phyloP scores from a whole-genome alignment of 2,329 filamentous ascomycete genomes.

The Cephalotrichum gorgonifer region DNA sequence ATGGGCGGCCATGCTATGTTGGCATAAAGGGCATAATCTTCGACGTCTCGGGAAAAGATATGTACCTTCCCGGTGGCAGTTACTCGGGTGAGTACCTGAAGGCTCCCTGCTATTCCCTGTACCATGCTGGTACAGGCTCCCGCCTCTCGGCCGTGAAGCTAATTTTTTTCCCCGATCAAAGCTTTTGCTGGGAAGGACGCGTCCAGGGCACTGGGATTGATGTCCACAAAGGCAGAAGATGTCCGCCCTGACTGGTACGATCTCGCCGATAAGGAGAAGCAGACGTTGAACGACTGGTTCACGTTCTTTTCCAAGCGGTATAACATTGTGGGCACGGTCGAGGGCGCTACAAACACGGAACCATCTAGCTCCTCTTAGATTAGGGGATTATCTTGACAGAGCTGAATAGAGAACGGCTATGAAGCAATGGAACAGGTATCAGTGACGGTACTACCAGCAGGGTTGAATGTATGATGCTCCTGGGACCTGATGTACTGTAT shows the following conservation, averaged over 20 bases:
- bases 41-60: conserved; percentile 82
- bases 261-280: conserved; percentile 75
- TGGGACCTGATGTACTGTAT: too few species aligned
- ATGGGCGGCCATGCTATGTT: conserved; percentile 56
- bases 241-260: conserved; percentile 75
- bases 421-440: too few species aligned
- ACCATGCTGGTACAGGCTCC: too few species aligned
- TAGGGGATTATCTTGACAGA: neutral
- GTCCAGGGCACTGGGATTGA: conserved; percentile 80
- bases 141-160: neutral
- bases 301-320: conserved; percentile 97
- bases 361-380: neutral
- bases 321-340: conserved; percentile 68
- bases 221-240: conserved; percentile 78
- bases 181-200: conserved; percentile 95
- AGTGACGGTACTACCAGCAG: too few species aligned
- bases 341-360: conserved; percentile 48
- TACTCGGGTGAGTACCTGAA: conserved; percentile 76
- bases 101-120: too few species aligned
- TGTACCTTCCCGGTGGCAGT: conserved; percentile 70
- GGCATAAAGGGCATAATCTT: conserved; percentile 82
- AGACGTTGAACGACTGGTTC: conserved; percentile 79
- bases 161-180: conserved; percentile 24
- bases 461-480: too few species aligned
- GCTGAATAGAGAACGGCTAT: neutral